Percentiles rank a stretch among this genome's conserved stretches.
Evolutionary conservation across 768 basidiomycete genomes (phyloP).

Genomic region (Baorangia bicolor): DNA sequence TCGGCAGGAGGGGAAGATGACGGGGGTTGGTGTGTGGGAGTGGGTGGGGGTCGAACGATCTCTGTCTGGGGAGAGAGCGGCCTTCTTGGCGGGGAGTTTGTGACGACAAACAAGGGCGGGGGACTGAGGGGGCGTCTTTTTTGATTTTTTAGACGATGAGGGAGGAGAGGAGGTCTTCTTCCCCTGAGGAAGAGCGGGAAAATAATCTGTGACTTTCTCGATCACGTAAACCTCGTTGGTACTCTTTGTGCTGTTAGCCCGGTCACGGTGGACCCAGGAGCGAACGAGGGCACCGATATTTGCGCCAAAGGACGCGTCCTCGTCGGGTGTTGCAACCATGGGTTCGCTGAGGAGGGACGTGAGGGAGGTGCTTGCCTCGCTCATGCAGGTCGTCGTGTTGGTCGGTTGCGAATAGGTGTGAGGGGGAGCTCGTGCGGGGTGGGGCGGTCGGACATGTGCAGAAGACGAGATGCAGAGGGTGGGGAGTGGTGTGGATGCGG

Average conservation of each 20-base stretch:
- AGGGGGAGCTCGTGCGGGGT: slow-evolving; percentile 34
- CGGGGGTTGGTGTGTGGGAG: slow-evolving; percentile 32
- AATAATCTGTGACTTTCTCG: slow-evolving; percentile 34
- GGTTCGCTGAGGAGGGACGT: slow-evolving; percentile 48
- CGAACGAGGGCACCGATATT: slow-evolving; percentile 44
- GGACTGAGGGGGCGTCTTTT: slow-evolving; percentile 11
- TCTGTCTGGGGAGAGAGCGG: not conserved
- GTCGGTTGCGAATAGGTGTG: slow-evolving; percentile 33
- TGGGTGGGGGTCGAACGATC: slow-evolving; percentile 21
- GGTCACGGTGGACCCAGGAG: slow-evolving; percentile 28
- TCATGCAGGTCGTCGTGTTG: slow-evolving; percentile 34
- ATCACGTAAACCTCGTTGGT: slow-evolving; percentile 28
- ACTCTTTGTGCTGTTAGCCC: slow-evolving; percentile 22
- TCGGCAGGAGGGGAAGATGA: slow-evolving; percentile 34
- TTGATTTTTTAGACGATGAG: slow-evolving; percentile 20
- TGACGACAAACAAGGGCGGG: slow-evolving; percentile 12
- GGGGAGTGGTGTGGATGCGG: slow-evolving; percentile 36
- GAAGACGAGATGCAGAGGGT: slow-evolving; percentile 52
- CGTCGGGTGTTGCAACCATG: slow-evolving; percentile 40
- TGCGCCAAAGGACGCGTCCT: slow-evolving; percentile 43
- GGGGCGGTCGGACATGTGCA: slow-evolving; percentile 24
- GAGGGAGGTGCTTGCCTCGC: slow-evolving; percentile 49
- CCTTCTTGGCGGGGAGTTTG: slow-evolving; percentile 16
- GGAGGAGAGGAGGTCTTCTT: slow-evolving; percentile 16
- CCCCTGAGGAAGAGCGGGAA: slow-evolving; percentile 18